Percentiles rank a stretch among this genome's conserved stretches.
These are phyloP conservation scores for Coleophoma eucalyptorum DNA, from an alignment of 2,329 filamentous ascomycete species.

Conservation along the genomic window DNA sequence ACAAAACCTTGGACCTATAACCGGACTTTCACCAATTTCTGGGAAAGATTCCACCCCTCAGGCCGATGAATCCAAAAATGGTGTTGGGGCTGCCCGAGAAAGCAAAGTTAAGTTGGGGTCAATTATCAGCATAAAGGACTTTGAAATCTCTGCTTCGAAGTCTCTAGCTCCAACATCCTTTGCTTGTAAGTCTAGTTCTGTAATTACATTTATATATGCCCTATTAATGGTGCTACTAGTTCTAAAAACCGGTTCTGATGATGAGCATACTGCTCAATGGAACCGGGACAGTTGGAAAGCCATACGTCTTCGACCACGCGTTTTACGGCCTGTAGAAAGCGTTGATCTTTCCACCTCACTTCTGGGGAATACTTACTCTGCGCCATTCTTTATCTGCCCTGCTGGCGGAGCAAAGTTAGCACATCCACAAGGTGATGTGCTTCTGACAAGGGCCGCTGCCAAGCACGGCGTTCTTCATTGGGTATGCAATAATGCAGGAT, in stretches of 20 bases:
- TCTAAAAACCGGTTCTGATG: not conserved
- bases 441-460: conserved; percentile 6
- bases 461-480: conserved; percentile 6
- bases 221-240: not conserved
- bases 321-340: conserved; percentile 2
- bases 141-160: not conserved
- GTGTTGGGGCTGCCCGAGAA: not conserved
- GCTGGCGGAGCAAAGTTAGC: conserved; percentile 7
- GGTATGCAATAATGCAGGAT: conserved; percentile 4
- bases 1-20: not conserved
- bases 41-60: not conserved
- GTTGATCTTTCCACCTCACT: conserved; percentile 4
- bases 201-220: not conserved
- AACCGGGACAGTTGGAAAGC: not conserved
- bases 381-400: conserved; percentile 9
- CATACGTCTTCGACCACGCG: conserved; percentile 8
- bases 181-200: not conserved
- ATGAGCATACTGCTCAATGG: not conserved
- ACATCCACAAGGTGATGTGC: conserved; percentile 4
- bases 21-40: not conserved
- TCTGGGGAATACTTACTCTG: conserved; percentile 2
- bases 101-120: not conserved
- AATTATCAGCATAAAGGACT: not conserved
- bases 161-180: not conserved
- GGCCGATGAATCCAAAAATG: not conserved